Evolutionary conservation across 768 basidiomycete genomes (phyloP), one percentile per base, ranked within the genome.

Genomic region (Pulveroboletus sp.): DNA sequence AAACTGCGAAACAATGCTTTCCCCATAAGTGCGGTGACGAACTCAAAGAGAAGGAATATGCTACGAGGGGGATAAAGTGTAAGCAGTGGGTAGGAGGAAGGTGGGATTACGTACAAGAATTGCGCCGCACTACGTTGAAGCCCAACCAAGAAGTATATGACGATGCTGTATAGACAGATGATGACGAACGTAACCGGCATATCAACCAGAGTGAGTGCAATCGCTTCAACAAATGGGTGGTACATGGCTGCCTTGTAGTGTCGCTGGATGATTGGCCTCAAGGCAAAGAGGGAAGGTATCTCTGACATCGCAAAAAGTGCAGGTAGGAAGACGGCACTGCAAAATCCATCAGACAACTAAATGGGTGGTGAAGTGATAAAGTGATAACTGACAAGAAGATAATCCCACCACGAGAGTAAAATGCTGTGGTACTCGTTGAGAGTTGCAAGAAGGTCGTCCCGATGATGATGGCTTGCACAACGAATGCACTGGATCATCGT

Each of bases 1-100:
- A 88, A 58, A 0, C 74, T 73, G 23, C 89, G 76, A 76, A 91
- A 94, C 75, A 84, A 83, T 0, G 80, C 82, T 63, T 84, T 85
- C 79, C 91, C 85, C 8, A 82, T 68, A 20, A 89, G 45, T 29
- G 82, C 75, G 50, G 82, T 76, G 4, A 73, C 65, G 44, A 81
- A 73, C n/a, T 81, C 57, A 51, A 83, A 78, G 19, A 89, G 61
- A 61, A 78, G 76, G 63, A 76, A 82, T 20, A 74, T 78, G 61
- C 85, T 86, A 12, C 35, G 10, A 27, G 1, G 17, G 5, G 24
- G 13, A 11, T 16, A 3, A 48, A 11, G 22, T 8, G n/a, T 49
- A 1, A 58, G 52, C 6, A 36, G 12, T 64, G 47, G 53, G 65
- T 2, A 5, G 6, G 1, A 23, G 6, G 6, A 49, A 22, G 19